Evolutionary conservation across 1,284 basidiomycete species (phyloP), one percentile per base, ranked within the genome.

Genomic region (Ustilago loliicola): DNA sequence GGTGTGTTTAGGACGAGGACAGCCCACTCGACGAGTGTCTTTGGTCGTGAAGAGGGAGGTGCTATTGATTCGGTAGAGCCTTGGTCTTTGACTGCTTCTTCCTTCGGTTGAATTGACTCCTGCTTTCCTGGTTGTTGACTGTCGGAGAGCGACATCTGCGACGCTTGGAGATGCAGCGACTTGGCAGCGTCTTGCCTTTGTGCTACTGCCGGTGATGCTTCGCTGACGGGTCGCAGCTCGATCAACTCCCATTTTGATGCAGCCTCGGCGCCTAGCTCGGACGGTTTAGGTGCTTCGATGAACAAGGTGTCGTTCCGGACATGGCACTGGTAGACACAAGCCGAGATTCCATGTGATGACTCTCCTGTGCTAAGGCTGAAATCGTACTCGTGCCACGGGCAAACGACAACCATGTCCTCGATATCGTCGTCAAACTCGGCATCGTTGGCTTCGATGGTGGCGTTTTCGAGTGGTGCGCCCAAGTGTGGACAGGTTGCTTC

Each of bases 401-500:
- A 21, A 89, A 82, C 53, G 88, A 90, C 53, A 84, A 88, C 71
- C 91, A 75, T 51, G 63, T 80, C 81, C 47, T 85, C 87, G 47
- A 86, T 77, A 21, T 86, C 91, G 66, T 89, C 91, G 17, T 73
- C 77, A 19, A 66, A 65, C 25, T 77, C 80, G 29, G 71, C 66
- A 21, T 93, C 92, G 30, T 64, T 72, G 36, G 62, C 66, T 80
- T 93, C 92, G 38, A 84, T 65, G 40, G 92, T 91, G 0, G 92
- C 92, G 86, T 93, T 92, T 34, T 92, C 93, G 82, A 94, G 89
- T 58, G 94, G 93, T 6, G 93, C 93, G 2, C 93, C 93, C 3
- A 94, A 89, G 87, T 95, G 94, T 0, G 93, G 93, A 83, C 94
- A 94, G 11, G 90, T 90, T 9, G 93, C 91, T 86, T 94, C 93